These are phyloP conservation scores for Hansenula lynferdii DNA, from an alignment of 1,139 yeast genomes.

Conservation along the genomic window DNA sequence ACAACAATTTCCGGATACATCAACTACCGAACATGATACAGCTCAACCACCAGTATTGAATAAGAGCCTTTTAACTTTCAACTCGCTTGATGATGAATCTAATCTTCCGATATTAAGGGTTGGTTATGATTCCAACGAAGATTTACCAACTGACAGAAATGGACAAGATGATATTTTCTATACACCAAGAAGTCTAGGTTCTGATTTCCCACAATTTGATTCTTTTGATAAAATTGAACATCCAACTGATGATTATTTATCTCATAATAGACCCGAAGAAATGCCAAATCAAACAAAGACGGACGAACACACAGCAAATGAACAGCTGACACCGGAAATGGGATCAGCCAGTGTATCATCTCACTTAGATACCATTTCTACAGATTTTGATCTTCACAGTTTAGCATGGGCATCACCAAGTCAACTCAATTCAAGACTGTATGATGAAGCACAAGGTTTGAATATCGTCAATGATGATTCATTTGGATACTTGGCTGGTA, in stretches of 20 bases:
- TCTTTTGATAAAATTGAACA: neutral
- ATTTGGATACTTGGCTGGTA: conserved; percentile 22
- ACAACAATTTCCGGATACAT: no score
- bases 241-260: neutral
- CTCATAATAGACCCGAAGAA: neutral
- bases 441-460: neutral
- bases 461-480: conserved; percentile 19
- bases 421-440: neutral
- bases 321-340: neutral
- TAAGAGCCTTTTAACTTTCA: conserved; percentile 8
- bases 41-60: neutral
- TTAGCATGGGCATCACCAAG: neutral
- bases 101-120: conserved; percentile 15
- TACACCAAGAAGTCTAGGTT: conserved; percentile 19
- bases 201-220: conserved; percentile 3
- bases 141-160: conserved; percentile 5
- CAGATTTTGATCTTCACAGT: neutral
- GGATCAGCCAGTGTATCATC: neutral
- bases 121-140: conserved; percentile 12
- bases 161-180: conserved; percentile 13
- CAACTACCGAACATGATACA: no score
- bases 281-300: neutral
- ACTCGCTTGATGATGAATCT: conserved; percentile 19
- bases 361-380: neutral
- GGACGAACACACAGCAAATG: no score